Conservation (phyloP, 305 asterid species). For the Fraxinus floribunda region DNA sequence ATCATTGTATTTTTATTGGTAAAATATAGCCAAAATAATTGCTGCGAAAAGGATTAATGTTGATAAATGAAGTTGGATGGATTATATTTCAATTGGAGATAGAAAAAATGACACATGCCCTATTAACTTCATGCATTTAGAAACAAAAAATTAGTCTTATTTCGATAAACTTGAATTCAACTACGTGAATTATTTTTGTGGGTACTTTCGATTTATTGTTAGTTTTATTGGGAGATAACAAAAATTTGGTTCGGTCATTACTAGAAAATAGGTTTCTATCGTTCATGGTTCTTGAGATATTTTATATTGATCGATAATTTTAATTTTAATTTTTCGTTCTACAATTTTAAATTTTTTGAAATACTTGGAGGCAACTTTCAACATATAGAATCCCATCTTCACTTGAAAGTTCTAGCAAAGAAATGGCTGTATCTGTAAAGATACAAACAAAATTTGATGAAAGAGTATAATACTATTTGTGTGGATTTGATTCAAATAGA, state of each 20-base stretch:
- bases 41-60: not conserved
- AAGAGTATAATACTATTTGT: constrained; percentile 25
- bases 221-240: not conserved
- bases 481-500: constrained; percentile 41
- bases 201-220: not conserved
- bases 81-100: not conserved
- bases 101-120: not conserved
- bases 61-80: not conserved
- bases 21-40: not conserved
- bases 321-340: not conserved
- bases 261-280: not conserved
- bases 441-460: constrained; percentile 10
- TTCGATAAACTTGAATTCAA: not conserved
- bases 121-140: not conserved
- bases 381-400: not conserved
- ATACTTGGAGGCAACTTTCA: not conserved
- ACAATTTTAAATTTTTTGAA: not conserved
- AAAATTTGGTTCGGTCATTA: not conserved
- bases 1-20: not conserved
- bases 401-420: not conserved
- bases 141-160: not conserved
- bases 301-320: not conserved
- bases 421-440: not conserved
- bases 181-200: not conserved
- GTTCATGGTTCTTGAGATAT: not conserved